Conservation (phyloP, 2,329 filamentous ascomycete species). For the Metarhizium robertsii region DNA sequence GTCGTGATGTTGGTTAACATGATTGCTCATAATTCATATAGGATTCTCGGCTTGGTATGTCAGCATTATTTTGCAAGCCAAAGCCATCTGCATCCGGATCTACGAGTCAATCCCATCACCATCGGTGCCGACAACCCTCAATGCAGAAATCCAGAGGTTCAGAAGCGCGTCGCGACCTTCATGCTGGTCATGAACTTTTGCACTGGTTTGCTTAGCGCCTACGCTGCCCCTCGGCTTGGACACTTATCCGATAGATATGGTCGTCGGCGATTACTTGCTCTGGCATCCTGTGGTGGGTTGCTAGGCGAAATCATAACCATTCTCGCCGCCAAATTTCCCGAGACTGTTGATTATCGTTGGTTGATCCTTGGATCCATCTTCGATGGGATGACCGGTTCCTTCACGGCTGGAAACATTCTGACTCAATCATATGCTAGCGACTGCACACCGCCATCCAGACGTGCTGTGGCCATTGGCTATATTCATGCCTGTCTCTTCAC, state of each 20-base stretch:
- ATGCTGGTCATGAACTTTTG: constrained; percentile 66
- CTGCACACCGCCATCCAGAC: constrained; percentile 69
- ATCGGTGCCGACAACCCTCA: constrained; percentile 65
- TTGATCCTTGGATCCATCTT: constrained; percentile 66
- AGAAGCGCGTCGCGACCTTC: constrained; percentile 68
- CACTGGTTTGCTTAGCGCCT: constrained; percentile 66
- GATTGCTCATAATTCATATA: constrained; percentile 13
- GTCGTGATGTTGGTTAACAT: neutral
- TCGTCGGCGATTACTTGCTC: constrained; percentile 61
- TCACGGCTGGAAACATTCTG: constrained; percentile 69
- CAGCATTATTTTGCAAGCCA: constrained; percentile 69
- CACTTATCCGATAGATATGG: constrained; percentile 82
- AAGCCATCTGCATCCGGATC: constrained; percentile 46
- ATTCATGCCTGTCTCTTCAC: constrained; percentile 83
- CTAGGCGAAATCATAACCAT: constrained; percentile 69
- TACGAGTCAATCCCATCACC: constrained; percentile 36
- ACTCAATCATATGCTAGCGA: constrained; percentile 84
- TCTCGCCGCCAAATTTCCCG: constrained; percentile 65
- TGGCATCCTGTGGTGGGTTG: constrained; percentile 68
- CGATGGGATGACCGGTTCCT: constrained; percentile 82
- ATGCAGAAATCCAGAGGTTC: constrained; percentile 72
- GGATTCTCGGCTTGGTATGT: constrained; percentile 75
- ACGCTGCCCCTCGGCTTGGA: constrained; percentile 76
- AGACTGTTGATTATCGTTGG: constrained; percentile 65
- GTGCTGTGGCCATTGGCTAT: constrained; percentile 79